phyloP scores from a whole-genome alignment of 2,329 filamentous ascomycete species.

The Neoascochyta sp. region DNA sequence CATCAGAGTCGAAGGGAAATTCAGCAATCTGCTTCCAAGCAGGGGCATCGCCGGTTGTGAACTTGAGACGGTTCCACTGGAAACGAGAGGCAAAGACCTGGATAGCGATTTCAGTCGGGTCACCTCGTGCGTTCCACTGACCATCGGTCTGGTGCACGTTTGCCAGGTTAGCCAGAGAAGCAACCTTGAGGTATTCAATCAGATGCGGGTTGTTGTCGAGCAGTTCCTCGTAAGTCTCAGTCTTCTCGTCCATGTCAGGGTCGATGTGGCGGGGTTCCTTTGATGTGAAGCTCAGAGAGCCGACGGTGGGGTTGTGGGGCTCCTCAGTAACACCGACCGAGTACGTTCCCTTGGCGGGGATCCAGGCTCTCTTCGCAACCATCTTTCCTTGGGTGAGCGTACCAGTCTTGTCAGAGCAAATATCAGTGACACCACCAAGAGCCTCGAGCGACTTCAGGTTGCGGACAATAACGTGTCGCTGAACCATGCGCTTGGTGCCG shows the following conservation, averaged over 20 bases:
- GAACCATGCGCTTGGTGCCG: slow-evolving; percentile 36
- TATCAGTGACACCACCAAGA: slow-evolving; percentile 36
- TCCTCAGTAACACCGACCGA: slow-evolving; percentile 28
- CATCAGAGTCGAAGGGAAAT: slow-evolving; percentile 68
- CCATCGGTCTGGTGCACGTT: slow-evolving; percentile 45
- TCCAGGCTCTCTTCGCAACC: slow-evolving; percentile 36
- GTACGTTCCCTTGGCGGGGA: slow-evolving; percentile 33
- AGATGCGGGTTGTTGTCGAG: slow-evolving; percentile 27
- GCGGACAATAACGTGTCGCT: slow-evolving; percentile 35
- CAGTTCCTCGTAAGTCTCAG: slow-evolving; percentile 20
- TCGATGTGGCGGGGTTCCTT: slow-evolving; percentile 26
- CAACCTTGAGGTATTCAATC: slow-evolving; percentile 32
- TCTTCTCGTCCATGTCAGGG: slow-evolving; percentile 25
- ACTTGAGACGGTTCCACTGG: slow-evolving; percentile 52
- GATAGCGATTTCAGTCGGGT: slow-evolving; percentile 65
- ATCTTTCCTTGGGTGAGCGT: slow-evolving; percentile 36
- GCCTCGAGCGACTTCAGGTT: slow-evolving; percentile 38
- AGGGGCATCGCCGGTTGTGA: slow-evolving; percentile 31
- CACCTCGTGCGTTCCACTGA: slow-evolving; percentile 33
- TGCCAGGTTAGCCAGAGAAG: slow-evolving; percentile 49
- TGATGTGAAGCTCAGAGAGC: slow-evolving; percentile 27
- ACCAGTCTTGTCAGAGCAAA: slow-evolving; percentile 35
- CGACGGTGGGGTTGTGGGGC: slow-evolving; percentile 31
- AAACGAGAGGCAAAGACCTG: slow-evolving; percentile 72
- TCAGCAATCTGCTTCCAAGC: slow-evolving; percentile 51